Percentiles rank a stretch among this genome's conserved stretches.
phyloP scores from a whole-genome alignment of 176 grass and related monocot species.

The Lolium rigidum region DNA sequence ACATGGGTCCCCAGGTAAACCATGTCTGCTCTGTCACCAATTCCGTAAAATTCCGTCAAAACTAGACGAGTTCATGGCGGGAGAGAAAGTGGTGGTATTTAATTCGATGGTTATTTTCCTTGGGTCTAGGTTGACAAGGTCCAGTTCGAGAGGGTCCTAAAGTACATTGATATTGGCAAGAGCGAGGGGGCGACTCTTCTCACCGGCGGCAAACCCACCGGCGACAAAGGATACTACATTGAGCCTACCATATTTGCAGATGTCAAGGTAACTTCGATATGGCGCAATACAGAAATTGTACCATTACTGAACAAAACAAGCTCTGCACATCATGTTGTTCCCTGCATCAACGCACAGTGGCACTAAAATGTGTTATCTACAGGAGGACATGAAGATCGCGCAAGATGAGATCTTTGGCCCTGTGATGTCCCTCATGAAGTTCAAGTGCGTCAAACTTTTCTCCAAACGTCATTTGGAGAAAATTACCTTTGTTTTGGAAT shows the following conservation, averaged over 20 bases:
- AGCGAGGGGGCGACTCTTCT: slow-evolving; percentile 79
- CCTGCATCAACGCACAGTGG: background rate
- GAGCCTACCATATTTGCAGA: slow-evolving; percentile 89
- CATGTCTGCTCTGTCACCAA: background rate
- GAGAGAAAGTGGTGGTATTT: background rate
- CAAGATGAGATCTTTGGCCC: slow-evolving; percentile 93
- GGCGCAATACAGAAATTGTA: background rate
- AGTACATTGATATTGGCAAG: slow-evolving; percentile 86
- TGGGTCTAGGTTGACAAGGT: slow-evolving; percentile 66
- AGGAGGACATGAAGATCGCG: slow-evolving; percentile 90
- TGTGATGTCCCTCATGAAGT: slow-evolving; percentile 92
- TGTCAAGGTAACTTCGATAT: slow-evolving; percentile 59
- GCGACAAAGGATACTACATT: slow-evolving; percentile 85
- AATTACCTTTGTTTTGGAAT: background rate
- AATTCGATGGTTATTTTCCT: background rate
- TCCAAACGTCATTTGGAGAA: no score
- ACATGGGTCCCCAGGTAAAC: slow-evolving; percentile 91
- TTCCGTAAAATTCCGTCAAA: background rate
- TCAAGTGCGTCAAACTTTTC: slow-evolving; percentile 49
- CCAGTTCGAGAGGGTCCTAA: slow-evolving; percentile 83
- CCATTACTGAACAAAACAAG: background rate
- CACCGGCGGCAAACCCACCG: slow-evolving; percentile 67
- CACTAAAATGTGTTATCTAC: background rate
- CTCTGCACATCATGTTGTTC: background rate
- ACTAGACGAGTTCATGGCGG: background rate